Base-by-base conservation (phyloP, 2,329 filamentous ascomycete species). In the Neospermospora avenae region DNA sequence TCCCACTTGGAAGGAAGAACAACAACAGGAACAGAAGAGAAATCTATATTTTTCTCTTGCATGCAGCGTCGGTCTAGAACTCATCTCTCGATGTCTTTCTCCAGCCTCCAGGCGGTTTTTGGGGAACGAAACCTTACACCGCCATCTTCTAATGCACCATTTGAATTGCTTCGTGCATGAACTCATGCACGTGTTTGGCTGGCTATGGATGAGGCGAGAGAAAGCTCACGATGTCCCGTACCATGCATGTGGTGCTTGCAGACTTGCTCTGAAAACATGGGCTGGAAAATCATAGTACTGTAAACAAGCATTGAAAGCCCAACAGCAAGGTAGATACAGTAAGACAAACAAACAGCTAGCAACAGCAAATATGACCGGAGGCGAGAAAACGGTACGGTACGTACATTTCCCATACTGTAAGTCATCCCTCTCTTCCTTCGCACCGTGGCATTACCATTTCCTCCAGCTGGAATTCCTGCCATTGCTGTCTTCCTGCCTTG, bases 341-440 rank as follows among this genome's bases (percentile, higher is more conserved):
- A n/a, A 35, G n/a, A 35, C 20, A 55, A 48, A 22, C 25, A 55
- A 39, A 14, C 34, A 48, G 16, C n/a, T n/a, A n/a, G n/a, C n/a
- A n/a, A n/a, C n/a, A n/a, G n/a, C n/a, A n/a, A n/a, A n/a, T n/a
- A n/a, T n/a, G n/a, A n/a, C n/a, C 28, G 10, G 28, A 52, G 24
- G 54, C 49, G 22, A 18, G 49, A 46, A 57, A 52, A 44, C 22
- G 18, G 10, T 18, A 52, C 20, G 24, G 31, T 35, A 69, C 68
- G 56, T 65, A 70, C 68, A 60, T 69, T 69, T 13, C 63, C 60
- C 59, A 65, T 67, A 42, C 64, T 63, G 59, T 68, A 70, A 58
- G 65, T 68, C 46, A 66, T 54, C 39, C 60, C 64, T 39, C 62
- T 62, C 46, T 61, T 65, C 11, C 51, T 59, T 49, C 44, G 16